These are phyloP conservation scores for Tranzscheliella williamsii DNA, from an alignment of 1,284 basidiomycete genomes.

Conservation along the genomic window DNA sequence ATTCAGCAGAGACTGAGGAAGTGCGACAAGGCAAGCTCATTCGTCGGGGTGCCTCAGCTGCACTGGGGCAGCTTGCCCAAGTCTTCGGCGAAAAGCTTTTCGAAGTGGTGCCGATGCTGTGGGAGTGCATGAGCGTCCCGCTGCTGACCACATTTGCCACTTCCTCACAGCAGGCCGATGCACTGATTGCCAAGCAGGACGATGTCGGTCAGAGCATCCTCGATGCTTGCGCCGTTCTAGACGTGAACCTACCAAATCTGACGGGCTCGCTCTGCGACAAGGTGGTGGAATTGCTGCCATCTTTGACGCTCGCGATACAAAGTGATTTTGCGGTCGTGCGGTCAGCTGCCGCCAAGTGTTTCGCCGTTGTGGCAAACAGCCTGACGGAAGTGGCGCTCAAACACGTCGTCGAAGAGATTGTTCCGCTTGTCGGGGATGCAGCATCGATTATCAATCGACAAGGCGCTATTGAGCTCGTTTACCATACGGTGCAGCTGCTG, in stretches of 20 bases:
- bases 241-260: slow-evolving; percentile 77
- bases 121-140: slow-evolving; percentile 85
- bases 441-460: slow-evolving; percentile 78
- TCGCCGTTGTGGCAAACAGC: slow-evolving; percentile 83
- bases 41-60: slow-evolving; percentile 79
- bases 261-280: slow-evolving; percentile 73
- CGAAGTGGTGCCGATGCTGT: slow-evolving; percentile 82
- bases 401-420: slow-evolving; percentile 78
- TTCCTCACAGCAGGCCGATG: slow-evolving; percentile 64
- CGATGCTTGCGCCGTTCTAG: slow-evolving; percentile 87
- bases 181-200: slow-evolving; percentile 23
- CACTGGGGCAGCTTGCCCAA: slow-evolving; percentile 76
- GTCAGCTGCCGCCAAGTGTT: slow-evolving; percentile 80
- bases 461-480: slow-evolving; percentile 81
- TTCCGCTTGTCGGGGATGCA: slow-evolving; percentile 85
- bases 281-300: slow-evolving; percentile 74
- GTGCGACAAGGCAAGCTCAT: slow-evolving; percentile 64
- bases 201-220: slow-evolving; percentile 81
- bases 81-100: slow-evolving; percentile 78
- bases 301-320: slow-evolving; percentile 75
- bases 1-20: slow-evolving; percentile 62
- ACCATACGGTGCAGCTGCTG: slow-evolving; percentile 85
- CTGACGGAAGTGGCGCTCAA: slow-evolving; percentile 85
- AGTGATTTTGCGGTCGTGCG: slow-evolving; percentile 87
- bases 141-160: slow-evolving; percentile 71